These are phyloP conservation scores for Scytalidium sp. DNA, from an alignment of 2,329 filamentous ascomycete species.

Conservation along the genomic window DNA sequence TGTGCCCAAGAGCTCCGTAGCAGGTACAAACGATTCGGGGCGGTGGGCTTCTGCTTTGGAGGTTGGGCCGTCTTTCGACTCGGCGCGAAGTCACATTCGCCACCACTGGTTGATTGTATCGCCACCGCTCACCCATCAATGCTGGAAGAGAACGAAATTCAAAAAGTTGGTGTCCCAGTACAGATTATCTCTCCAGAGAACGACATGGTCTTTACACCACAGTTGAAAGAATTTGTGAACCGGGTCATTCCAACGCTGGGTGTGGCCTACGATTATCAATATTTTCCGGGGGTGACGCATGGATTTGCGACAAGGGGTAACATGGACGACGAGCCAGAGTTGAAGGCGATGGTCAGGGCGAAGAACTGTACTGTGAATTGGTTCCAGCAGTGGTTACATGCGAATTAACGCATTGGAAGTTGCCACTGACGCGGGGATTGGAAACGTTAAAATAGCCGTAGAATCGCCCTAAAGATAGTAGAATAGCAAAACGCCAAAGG, in stretches of 20 bases:
- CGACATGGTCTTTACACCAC: constrained; percentile 39
- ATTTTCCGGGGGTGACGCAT: constrained; percentile 49
- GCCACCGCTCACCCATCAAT: constrained; percentile 23
- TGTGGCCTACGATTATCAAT: constrained; percentile 45
- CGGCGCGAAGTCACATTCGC: constrained; percentile 9
- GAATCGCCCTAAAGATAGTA: too few species aligned
- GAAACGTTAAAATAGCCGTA: too few species aligned
- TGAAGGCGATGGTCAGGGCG: constrained; percentile 2
- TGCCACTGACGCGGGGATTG: too few species aligned
- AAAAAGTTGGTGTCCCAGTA: constrained; percentile 42
- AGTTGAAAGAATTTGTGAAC: constrained; percentile 43
- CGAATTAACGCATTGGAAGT: too few species aligned
- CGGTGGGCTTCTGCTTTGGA: constrained; percentile 17
- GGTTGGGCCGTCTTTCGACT: constrained; percentile 17
- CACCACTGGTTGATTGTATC: constrained; percentile 35
- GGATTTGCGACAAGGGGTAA: constrained; percentile 24
- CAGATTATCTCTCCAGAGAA: constrained; percentile 50
- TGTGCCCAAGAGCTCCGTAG: constrained; percentile 8
- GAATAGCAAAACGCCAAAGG: too few species aligned
- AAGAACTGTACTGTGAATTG: constrained; percentile 5
- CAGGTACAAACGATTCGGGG: constrained; percentile 12
- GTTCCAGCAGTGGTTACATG: too few species aligned
- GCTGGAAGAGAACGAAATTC: constrained; percentile 42
- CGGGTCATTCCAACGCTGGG: constrained; percentile 33
- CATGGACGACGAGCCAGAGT: background rate